Percentiles rank a stretch among this genome's conserved stretches.
phyloP scores from a whole-genome alignment of 2,329 filamentous ascomycete genomes.

The Calonectria naviculata region DNA sequence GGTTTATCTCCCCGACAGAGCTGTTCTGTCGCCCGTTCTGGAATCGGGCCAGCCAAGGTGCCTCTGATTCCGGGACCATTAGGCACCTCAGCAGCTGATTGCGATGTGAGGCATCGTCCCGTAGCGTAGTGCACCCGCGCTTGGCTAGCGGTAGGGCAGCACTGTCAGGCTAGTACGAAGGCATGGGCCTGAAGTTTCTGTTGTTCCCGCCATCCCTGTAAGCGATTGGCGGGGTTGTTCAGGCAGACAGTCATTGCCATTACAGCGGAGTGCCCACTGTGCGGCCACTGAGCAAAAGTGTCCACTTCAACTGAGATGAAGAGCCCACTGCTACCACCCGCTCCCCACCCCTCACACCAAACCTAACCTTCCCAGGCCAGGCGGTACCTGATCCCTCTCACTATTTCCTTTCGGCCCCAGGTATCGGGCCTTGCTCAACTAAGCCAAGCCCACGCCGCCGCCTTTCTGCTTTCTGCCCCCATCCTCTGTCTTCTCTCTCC shows the following conservation, averaged over 20 bases:
- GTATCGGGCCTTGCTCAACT: constrained; percentile 3
- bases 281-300: constrained; percentile 3
- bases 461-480: constrained; percentile 23
- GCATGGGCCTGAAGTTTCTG: constrained; percentile 2
- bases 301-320: constrained; percentile 7
- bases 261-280: constrained; percentile 3
- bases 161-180: background rate
- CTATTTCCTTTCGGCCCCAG: background rate
- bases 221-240: constrained; percentile 2
- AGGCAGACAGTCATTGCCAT: background rate
- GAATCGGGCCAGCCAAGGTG: constrained; percentile 11
- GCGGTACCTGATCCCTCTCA: constrained; percentile 4
- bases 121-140: background rate
- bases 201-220: background rate
- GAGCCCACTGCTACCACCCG: constrained; percentile 13
- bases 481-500: constrained; percentile 37
- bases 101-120: constrained; percentile 8
- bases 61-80: background rate
- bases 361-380: constrained; percentile 1
- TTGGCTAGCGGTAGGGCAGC: constrained; percentile 2
- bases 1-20: too few relatives aligned
- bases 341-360: constrained; percentile 7
- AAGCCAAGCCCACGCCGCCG: constrained; percentile 12
- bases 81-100: background rate
- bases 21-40: background rate